These are phyloP conservation scores for Calonectria hongkongensis DNA, from an alignment of 2,329 filamentous ascomycete species.

Conservation along the genomic window DNA sequence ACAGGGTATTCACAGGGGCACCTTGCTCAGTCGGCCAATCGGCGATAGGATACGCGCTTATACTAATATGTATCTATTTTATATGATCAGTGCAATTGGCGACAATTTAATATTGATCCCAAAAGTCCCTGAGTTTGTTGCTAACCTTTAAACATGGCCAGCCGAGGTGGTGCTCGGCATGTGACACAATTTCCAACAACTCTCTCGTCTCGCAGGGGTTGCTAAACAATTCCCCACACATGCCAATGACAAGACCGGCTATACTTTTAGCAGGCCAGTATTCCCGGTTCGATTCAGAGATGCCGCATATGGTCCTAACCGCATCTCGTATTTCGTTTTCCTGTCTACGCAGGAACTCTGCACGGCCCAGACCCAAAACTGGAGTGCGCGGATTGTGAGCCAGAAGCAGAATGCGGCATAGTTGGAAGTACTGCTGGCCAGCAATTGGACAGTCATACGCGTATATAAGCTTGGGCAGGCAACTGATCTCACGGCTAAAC, in stretches of 20 bases:
- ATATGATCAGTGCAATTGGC: background rate
- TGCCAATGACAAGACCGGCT: constrained; percentile 19
- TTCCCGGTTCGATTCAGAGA: background rate
- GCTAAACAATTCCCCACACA: constrained; percentile 24
- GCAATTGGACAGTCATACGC: constrained; percentile 13
- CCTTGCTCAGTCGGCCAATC: background rate
- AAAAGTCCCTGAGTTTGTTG: constrained; percentile 7
- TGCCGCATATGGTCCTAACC: constrained; percentile 25
- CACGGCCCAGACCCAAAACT: background rate
- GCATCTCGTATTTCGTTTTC: constrained; percentile 9
- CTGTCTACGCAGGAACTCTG: background rate
- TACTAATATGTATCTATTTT: background rate
- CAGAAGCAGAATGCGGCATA: constrained; percentile 19
- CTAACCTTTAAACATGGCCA: constrained; percentile 32
- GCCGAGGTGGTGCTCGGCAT: constrained; percentile 17
- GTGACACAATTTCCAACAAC: constrained; percentile 10
- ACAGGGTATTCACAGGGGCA: background rate
- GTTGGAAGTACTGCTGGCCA: constrained; percentile 5
- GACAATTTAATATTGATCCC: background rate
- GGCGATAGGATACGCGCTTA: background rate
- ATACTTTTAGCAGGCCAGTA: constrained; percentile 16
- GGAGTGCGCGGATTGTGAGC: constrained; percentile 22
- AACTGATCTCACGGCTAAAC: background rate
- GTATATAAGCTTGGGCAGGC: background rate
- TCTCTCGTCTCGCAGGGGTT: background rate